phyloP scores from a whole-genome alignment of 495 filamentous ascomycete species.

The Penicillium waksmanii region DNA sequence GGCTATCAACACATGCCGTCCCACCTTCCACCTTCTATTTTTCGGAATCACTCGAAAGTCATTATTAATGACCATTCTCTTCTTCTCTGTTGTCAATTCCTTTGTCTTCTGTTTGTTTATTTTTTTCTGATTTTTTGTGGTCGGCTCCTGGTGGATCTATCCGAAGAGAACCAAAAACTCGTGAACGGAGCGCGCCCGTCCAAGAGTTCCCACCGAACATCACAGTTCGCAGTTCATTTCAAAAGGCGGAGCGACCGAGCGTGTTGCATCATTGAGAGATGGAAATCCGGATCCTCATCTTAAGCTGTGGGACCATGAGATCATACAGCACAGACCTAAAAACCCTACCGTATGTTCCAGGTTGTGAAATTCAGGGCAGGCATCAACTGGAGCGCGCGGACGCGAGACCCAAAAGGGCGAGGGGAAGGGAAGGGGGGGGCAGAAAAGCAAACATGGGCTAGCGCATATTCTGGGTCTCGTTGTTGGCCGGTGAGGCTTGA shows the following conservation, averaged over 20 bases:
- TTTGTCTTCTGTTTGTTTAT: background rate
- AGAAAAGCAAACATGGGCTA: slow-evolving; percentile 19
- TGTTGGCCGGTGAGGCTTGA: slow-evolving; percentile 23
- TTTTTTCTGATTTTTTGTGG: background rate
- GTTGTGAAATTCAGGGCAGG: background rate
- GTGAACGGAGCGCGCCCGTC: slow-evolving; percentile 7
- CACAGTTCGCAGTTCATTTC: slow-evolving; percentile 8
- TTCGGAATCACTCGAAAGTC: background rate
- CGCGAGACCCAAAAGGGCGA: background rate
- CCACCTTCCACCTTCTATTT: slow-evolving; percentile 2
- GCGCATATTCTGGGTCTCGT: slow-evolving; percentile 18
- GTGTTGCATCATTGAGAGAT: slow-evolving; percentile 16
- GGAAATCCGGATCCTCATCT: slow-evolving; percentile 12
- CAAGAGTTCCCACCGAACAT: slow-evolving; percentile 6
- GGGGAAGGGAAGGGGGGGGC: no score
- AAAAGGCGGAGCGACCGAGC: background rate
- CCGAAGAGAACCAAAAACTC: slow-evolving; percentile 5
- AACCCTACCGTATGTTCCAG: no score
- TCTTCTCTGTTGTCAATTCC: background rate
- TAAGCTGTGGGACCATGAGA: slow-evolving; percentile 29
- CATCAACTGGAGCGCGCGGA: background rate
- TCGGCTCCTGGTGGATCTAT: slow-evolving; percentile 2
- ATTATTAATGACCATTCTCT: background rate
- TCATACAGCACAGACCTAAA: slow-evolving; percentile 25
- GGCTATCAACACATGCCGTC: slow-evolving; percentile 1